A percentile compares a stretch with the other conserved stretches of the same genome.
Conservation (phyloP, 257 asterid species). For the Verbascum thapsus region DNA sequence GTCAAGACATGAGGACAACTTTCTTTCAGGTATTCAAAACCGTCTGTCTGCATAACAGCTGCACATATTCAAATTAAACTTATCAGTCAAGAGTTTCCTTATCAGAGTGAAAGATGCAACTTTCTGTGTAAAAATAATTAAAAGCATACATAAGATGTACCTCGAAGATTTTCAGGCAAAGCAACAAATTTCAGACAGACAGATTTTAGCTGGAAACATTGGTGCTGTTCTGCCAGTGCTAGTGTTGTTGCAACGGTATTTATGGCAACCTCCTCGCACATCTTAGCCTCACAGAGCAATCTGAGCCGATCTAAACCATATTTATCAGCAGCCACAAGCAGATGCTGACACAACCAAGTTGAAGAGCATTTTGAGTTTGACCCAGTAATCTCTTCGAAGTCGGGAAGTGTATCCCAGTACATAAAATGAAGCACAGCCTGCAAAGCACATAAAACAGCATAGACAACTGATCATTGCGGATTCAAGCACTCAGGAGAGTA, state of each 20-base stretch:
- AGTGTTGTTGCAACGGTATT: slow-evolving; percentile 78
- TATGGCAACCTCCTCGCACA: slow-evolving; percentile 68
- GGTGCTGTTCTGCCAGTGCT: slow-evolving; percentile 81
- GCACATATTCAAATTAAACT: slow-evolving; percentile 32
- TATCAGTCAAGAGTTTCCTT: slow-evolving; percentile 18
- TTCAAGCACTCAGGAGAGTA: background rate
- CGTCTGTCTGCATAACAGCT: slow-evolving; percentile 99
- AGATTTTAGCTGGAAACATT: slow-evolving; percentile 69
- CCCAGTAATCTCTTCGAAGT: slow-evolving; percentile 71
- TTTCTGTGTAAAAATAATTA: slow-evolving; percentile 13
- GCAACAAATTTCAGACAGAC: slow-evolving; percentile 68
- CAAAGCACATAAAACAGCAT: slow-evolving; percentile 18
- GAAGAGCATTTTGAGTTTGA: slow-evolving; percentile 62
- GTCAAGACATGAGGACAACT: slow-evolving; percentile 87
- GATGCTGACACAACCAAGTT: slow-evolving; percentile 73
- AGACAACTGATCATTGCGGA: background rate
- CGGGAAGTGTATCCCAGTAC: slow-evolving; percentile 65
- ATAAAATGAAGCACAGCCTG: slow-evolving; percentile 72
- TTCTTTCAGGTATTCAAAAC: slow-evolving; percentile 83
- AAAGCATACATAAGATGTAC: slow-evolving; percentile 25
- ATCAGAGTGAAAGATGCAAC: background rate
- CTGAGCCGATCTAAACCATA: slow-evolving; percentile 74
- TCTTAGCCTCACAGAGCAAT: slow-evolving; percentile 62
- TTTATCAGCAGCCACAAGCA: slow-evolving; percentile 76
- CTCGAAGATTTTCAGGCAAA: slow-evolving; percentile 59